Base-by-base conservation (phyloP, 441 rosid species). In the Corymbia calophylla region DNA sequence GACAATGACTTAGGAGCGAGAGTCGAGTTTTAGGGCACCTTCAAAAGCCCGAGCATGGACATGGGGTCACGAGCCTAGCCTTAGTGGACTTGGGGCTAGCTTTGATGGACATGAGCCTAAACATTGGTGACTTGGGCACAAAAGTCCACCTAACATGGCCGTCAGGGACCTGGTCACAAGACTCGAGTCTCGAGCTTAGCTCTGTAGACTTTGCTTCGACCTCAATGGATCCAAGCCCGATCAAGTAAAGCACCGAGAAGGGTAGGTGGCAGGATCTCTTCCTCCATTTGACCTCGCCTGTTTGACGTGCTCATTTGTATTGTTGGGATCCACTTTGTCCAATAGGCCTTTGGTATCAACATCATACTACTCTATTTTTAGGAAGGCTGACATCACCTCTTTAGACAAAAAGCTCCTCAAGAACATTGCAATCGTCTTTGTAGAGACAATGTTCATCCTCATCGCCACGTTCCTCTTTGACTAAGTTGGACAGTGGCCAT, bases 251-350 rank as follows among this genome's bases (percentile, higher is more conserved):
- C 77, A 66, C 0, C 3, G 6, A 4, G 44, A 12, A 31, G 9
- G 21, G 77, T 21, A 31, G 31, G 39, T 8, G 23, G 44, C 0
- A 6, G 21, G 21, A 66, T 8, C 77, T 66, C 77, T 17, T 66
- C 77, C 77, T 66, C 77, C 19, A 31, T 39, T 5, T 4, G 3
- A 66, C 23, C 73, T 6, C 6, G 0, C 16, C 3, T 0, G 11
- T 31, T 6, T 8, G 0, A 17, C 73, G 16, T 66, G 39, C 73
- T 66, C 39, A 66, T 4, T 35, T n/a, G 15, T 1, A 10, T 11
- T 1, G 3, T 64, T 64, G 19, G 31, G 66, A n/a, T 64, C 73
- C 73, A 64, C 21, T 2, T 64, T 2, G 0, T 64, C 73, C 35
- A 64, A n/a, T 4, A 64, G 21, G 39, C 19, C 73, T 64, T 15